Evolutionary conservation across 345 rosid genomes (phyloP), one percentile per base, ranked within the genome.

Genomic region (Draba incana): DNA sequence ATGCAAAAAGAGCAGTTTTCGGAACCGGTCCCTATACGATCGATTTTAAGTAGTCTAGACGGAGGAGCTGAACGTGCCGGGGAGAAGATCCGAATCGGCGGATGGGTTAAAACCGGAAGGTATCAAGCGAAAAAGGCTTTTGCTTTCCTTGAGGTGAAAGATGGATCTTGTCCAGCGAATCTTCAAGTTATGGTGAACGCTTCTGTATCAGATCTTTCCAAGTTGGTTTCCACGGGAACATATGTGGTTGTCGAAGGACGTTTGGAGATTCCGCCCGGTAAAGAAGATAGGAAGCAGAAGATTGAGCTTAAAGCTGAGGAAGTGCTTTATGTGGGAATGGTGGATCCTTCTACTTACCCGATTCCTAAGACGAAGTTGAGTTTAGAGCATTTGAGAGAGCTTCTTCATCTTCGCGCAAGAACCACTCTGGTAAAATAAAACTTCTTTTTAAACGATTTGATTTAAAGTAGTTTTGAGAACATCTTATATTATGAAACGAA

Each of bases 71-170:
- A 75, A 3, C 85, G 91, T 11, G 30, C 86, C 0, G 97, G 98
- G 3, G 85, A 78, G 69, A 80, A 81, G 0, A 84, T 87, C n/a
- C 83, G 89, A 30, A 77, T 85, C 16, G 90, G 91, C 25, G 97
- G 98, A 2, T 90, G 90, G 98, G 98, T 90, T 39, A 90, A 86
- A 78, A 88, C 92, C 0, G 97, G 98, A 4, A 85, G 98, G 10
- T 89, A 84, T 70, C 98, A 93, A 73, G 90, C 71, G 96, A 96
- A 84, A 64, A 94, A 94, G 2, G 30, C 84, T 1, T 93, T 93
- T 42, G 96, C 98, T 0, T 93, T 93, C 69, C 80, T 93, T 67
- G 98, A 88, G 78, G 68, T 93, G 15, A 90, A 85, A 71, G 98
- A 93, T n/a, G 98, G 98, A 10, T 83, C 98, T 7, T 90, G 96